Evolutionary conservation across 2,329 filamentous ascomycete genomes (phyloP).

Genomic region (Lomentospora prolificans): DNA sequence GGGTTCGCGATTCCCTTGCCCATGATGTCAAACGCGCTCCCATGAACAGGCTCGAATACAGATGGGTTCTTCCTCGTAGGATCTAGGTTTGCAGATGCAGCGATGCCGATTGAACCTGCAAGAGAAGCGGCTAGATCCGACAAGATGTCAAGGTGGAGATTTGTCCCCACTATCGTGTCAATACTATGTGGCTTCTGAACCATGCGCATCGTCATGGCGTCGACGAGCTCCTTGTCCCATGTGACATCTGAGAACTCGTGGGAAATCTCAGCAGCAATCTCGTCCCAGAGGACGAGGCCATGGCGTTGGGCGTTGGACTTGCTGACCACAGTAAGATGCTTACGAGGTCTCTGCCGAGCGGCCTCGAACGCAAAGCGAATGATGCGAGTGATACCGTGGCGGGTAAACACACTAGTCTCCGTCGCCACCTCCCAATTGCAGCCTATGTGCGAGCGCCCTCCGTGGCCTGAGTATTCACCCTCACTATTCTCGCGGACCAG

Average conservation of each 20-base stretch:
- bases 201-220: constrained; percentile 40
- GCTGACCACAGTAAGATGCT: constrained; percentile 52
- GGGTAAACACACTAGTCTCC: constrained; percentile 53
- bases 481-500: constrained; percentile 58
- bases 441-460: constrained; percentile 47
- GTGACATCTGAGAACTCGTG: constrained; percentile 49
- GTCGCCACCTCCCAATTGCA: constrained; percentile 50
- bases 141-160: constrained; percentile 53
- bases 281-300: constrained; percentile 60
- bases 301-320: constrained; percentile 58
- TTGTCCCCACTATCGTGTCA: constrained; percentile 55
- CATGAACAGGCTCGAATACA: constrained; percentile 50
- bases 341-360: constrained; percentile 39
- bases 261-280: constrained; percentile 44
- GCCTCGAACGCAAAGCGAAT: constrained; percentile 55
- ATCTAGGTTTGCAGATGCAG: constrained; percentile 55
- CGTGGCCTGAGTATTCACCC: constrained; percentile 55
- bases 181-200: constrained; percentile 46
- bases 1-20: constrained; percentile 44
- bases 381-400: constrained; percentile 47
- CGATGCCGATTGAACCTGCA: constrained; percentile 60
- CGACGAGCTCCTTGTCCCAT: constrained; percentile 55
- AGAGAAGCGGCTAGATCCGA: constrained; percentile 58
- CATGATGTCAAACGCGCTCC: constrained; percentile 43
- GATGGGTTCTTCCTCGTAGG: constrained; percentile 39